Evolutionary conservation across 441 rosid species (phyloP).

Genomic region (Macaranga tanarius): DNA sequence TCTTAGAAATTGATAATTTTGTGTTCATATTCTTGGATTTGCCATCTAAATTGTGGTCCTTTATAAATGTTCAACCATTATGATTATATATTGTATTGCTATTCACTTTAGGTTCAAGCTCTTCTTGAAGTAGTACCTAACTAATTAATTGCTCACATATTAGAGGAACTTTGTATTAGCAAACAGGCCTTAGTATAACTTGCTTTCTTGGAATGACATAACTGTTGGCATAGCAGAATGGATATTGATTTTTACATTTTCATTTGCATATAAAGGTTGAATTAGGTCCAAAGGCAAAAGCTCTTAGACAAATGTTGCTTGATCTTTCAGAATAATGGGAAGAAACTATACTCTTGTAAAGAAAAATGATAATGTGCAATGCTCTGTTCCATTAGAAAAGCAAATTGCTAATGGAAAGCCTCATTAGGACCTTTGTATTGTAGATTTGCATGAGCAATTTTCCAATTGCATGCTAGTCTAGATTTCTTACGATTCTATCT

Average conservation of each 20-base stretch:
- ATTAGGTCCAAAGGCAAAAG: constrained; percentile 91
- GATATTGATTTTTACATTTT: constrained; percentile 12
- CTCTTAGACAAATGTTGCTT: constrained; percentile 91
- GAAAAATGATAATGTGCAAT: constrained; percentile 56
- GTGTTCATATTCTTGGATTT: neutral
- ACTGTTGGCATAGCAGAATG: neutral
- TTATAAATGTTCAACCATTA: constrained; percentile 12
- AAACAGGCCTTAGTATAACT: constrained; percentile 78
- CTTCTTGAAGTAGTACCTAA: constrained; percentile 87
- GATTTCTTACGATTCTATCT: constrained; percentile 7
- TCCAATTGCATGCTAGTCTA: neutral
- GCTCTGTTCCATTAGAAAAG: constrained; percentile 73
- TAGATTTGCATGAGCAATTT: constrained; percentile 8
- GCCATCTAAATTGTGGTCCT: constrained; percentile 10
- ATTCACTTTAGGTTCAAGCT: constrained; percentile 71
- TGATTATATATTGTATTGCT: constrained; percentile 24
- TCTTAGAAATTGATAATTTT: neutral
- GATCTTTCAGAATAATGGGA: constrained; percentile 98
- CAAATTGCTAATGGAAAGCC: constrained; percentile 85
- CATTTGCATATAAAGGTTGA: constrained; percentile 58
- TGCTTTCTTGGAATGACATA: neutral
- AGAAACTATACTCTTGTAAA: constrained; percentile 68
- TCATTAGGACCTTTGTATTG: constrained; percentile 10
- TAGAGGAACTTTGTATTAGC: constrained; percentile 97
- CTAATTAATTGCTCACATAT: constrained; percentile 74